Conservation (phyloP, 2,329 filamentous ascomycete species). For the Macrophomina phaseolina region DNA sequence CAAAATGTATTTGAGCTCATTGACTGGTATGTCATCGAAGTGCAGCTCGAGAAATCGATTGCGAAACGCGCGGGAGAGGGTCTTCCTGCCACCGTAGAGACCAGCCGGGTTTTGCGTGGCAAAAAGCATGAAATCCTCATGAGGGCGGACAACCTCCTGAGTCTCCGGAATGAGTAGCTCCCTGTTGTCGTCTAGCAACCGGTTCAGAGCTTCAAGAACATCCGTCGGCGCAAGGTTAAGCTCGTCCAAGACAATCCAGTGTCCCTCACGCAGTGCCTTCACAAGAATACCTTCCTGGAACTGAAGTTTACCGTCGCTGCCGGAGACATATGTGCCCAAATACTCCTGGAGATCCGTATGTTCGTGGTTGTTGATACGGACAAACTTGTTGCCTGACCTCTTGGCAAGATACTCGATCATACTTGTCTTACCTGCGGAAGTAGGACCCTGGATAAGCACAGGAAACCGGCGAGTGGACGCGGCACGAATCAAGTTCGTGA, state of each 20-base stretch:
- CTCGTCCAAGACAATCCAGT: slow-evolving; percentile 98
- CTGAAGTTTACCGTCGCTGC: slow-evolving; percentile 78
- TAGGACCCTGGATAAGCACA: slow-evolving; percentile 93
- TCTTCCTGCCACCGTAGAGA: slow-evolving; percentile 92
- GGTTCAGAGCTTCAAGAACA: slow-evolving; percentile 93
- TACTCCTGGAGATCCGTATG: slow-evolving; percentile 99
- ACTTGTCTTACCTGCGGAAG: slow-evolving; percentile 96
- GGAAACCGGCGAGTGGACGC: slow-evolving; percentile 92
- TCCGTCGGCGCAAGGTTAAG: slow-evolving; percentile 96
- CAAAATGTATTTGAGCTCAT: slow-evolving; percentile 89
- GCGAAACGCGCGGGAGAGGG: slow-evolving; percentile 89
- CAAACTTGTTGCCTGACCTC: slow-evolving; percentile 93
- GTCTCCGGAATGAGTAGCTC: slow-evolving; percentile 96
- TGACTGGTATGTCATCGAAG: slow-evolving; percentile 96
- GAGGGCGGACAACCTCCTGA: slow-evolving; percentile 88
- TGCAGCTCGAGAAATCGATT: slow-evolving; percentile 97
- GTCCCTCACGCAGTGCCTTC: slow-evolving; percentile 86
- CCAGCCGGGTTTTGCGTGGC: slow-evolving; percentile 97
- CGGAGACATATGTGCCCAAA: slow-evolving; percentile 90
- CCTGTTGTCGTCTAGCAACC: slow-evolving; percentile 92
- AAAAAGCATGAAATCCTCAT: slow-evolving; percentile 96
- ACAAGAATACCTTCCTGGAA: slow-evolving; percentile 96
- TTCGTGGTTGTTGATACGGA: slow-evolving; percentile 99
- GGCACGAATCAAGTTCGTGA: slow-evolving; percentile 91
- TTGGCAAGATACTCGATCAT: slow-evolving; percentile 99